A percentile compares a stretch with the other conserved stretches of the same genome.
These are phyloP conservation scores for Citrus maxima DNA, from an alignment of 345 rosid genomes.

Conservation along the genomic window DNA sequence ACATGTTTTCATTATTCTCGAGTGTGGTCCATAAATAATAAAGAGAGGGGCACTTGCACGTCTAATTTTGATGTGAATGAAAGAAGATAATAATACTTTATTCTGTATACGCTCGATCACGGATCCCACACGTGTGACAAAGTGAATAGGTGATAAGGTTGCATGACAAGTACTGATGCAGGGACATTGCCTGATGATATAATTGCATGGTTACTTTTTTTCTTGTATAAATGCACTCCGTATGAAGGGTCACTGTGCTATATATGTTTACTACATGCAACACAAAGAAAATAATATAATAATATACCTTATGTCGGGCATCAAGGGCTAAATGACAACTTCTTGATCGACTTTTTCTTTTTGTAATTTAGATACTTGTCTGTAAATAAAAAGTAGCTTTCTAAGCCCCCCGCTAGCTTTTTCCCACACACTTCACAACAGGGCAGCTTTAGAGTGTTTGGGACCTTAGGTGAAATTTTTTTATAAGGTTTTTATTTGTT, in stretches of 20 bases:
- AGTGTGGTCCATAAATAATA: conserved; percentile 11
- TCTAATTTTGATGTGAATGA: not conserved
- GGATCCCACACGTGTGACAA: conserved; percentile 2
- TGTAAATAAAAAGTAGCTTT: not conserved
- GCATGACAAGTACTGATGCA: conserved; percentile 8
- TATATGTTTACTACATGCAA: conserved; percentile 18
- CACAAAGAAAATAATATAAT: not conserved
- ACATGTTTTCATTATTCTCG: not conserved
- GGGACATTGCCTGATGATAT: conserved; percentile 4
- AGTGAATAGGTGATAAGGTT: conserved; percentile 8
- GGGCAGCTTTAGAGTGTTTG: too few relatives aligned
- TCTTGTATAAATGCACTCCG: not conserved
- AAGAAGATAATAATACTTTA: not conserved
- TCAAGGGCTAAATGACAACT: conserved; percentile 37
- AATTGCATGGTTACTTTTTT: conserved; percentile 23
- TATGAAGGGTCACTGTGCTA: conserved; percentile 11
- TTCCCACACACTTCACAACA: not conserved
- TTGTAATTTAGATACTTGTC: conserved; percentile 17
- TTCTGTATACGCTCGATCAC: not conserved
- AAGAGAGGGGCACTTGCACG: not conserved
- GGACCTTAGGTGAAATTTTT: too few relatives aligned
- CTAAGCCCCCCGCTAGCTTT: not conserved
- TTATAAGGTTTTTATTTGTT: too few relatives aligned
- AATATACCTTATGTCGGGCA: conserved; percentile 32
- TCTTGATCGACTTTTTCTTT: conserved; percentile 16